Evolutionary conservation across 1,139 yeast genomes (phyloP).

Genomic region (Pichia sp.): DNA sequence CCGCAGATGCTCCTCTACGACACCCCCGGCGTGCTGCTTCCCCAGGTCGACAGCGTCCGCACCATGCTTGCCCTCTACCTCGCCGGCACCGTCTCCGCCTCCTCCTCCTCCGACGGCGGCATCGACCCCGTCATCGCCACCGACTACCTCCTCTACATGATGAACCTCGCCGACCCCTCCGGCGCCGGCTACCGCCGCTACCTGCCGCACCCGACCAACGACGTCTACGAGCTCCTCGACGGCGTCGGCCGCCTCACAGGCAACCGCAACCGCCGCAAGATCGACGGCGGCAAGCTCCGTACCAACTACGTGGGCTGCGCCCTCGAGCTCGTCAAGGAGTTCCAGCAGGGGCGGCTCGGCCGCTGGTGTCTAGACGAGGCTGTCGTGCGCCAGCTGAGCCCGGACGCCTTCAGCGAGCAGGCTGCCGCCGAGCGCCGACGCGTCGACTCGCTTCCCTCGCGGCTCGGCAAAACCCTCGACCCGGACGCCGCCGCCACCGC

Average conservation of each 20-base stretch:
- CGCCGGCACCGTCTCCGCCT: conserved; percentile 65
- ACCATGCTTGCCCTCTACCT: conserved; percentile 75
- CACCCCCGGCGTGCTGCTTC: conserved; percentile 90
- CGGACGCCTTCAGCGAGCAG: conserved; percentile 4
- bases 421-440: not conserved
- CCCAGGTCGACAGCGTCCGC: conserved; percentile 60
- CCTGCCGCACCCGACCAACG: conserved; percentile 66
- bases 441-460: not conserved
- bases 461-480: not conserved
- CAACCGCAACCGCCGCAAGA: conserved; percentile 28
- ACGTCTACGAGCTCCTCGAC: conserved; percentile 55
- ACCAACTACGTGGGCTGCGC: conserved; percentile 45
- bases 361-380: conserved; percentile 36
- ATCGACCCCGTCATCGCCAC: conserved; percentile 86
- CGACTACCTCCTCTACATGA: conserved; percentile 70
- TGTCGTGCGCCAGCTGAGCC: conserved; percentile 14
- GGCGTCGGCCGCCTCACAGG: conserved; percentile 47
- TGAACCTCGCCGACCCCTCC: conserved; percentile 59
- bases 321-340: conserved; percentile 59
- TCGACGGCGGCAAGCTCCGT: conserved; percentile 31
- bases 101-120: conserved; percentile 68
- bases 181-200: conserved; percentile 46
- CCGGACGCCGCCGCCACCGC: not conserved
- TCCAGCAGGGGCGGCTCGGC: conserved; percentile 56
- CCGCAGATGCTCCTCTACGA: conserved; percentile 77